Base-by-base conservation (phyloP, 169 alveolate species). In the Ichthyophthirius multifiliis region DNA sequence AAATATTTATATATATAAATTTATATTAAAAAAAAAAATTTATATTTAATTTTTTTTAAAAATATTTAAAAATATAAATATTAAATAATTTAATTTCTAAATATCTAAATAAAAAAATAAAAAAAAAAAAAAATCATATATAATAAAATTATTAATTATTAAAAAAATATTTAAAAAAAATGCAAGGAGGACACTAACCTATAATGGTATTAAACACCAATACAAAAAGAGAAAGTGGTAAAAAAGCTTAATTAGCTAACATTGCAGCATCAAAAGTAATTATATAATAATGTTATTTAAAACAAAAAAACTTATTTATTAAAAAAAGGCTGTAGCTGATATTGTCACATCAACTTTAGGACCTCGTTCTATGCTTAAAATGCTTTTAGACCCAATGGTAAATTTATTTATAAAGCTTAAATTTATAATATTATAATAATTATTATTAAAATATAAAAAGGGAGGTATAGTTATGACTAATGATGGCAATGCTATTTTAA, bases 391-490 rank as follows among this genome's bases (percentile, higher is more conserved):
- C 84, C 99, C 99, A 30, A 94, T 98, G 96, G 71, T 55, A 55
- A 55, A 55, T 20, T 55, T 5, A 27, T 18, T n/a, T 10, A 18
- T 15, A 4, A 55, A 4, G 0, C 5, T 15, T 18, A 0, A 27
- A 5, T 9, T 5, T 10, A 27, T 7, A 55, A 4, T 55, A 0
- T 55, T 27, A 20, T 6, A 10, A 15, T 20, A 4, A 27, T 55
- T 23, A 20, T 27, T 20, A 27, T 55, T 15, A 18, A 4, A 13
- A 20, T 10, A 20, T 27, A 27, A 4, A 15, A 27, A 55, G 71
- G 99, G 99, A 37, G 99, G 99, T n/a, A 98, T 98, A 62, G 99
- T 98, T 5, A 91, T 98, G 78, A 98, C 99, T 9, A 98, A 98
- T 87, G 99, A 98, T 74, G 99, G 99, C 9, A 98, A 96, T 85